Conservation (phyloP, 2,329 filamentous ascomycete species). For the Colletotrichum tropicicola region DNA sequence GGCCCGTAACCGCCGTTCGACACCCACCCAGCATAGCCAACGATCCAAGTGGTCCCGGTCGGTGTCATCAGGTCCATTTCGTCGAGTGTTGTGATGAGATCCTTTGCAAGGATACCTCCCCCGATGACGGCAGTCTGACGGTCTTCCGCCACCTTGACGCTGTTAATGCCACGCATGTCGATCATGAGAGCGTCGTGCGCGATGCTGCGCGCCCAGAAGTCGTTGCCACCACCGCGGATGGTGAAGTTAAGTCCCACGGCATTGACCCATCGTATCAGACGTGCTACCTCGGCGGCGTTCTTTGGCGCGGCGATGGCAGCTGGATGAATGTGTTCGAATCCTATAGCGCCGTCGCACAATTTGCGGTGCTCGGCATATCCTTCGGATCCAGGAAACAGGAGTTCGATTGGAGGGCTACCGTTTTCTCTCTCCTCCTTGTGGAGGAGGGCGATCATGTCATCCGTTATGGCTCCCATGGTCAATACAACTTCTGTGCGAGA, state of each 20-base stretch:
- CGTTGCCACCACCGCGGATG: conserved; percentile 5
- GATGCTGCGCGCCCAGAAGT: conserved; percentile 8
- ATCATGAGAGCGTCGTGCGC: neutral
- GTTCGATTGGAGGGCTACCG: neutral
- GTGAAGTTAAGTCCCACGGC: neutral
- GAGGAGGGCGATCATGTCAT: neutral
- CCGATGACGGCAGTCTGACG: neutral
- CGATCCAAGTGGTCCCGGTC: neutral
- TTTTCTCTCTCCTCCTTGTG: neutral
- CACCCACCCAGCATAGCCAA: conserved; percentile 47
- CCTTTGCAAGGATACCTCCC: neutral
- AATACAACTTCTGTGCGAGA: neutral
- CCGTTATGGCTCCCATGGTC: neutral
- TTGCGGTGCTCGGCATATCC: neutral
- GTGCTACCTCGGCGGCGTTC: neutral
- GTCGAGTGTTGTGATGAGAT: neutral
- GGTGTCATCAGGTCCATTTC: neutral
- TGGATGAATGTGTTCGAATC: neutral
- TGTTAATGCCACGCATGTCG: conserved; percentile 7
- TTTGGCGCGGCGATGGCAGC: neutral
- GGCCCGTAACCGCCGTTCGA: conserved; percentile 45
- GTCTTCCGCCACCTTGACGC: neutral
- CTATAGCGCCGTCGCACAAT: neutral
- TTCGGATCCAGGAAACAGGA: neutral
- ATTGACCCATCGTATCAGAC: neutral